Evolutionary conservation across 495 filamentous ascomycete genomes (phyloP).

Genomic region (Pseudoneurospora amorphoporcata): DNA sequence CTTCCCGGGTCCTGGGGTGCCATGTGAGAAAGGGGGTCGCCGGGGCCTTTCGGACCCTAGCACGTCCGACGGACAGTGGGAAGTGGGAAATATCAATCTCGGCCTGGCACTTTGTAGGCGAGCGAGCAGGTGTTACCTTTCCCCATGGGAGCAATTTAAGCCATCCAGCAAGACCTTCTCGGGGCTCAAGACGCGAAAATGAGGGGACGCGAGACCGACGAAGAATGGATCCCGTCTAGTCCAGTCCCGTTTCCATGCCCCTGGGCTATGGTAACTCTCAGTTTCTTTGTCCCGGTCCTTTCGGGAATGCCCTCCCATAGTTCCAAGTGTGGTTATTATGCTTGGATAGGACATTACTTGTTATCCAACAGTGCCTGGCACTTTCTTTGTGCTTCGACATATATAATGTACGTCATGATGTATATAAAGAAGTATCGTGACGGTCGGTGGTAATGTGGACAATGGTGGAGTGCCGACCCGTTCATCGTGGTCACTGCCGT

Average conservation of each 20-base stretch:
- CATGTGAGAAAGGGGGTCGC: neutral
- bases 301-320: neutral
- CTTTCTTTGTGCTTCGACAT: neutral
- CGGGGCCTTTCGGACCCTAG: neutral
- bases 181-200: neutral
- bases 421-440: neutral
- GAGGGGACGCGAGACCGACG: neutral
- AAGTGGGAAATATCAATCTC: neutral
- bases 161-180: neutral
- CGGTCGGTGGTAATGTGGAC: neutral
- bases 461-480: neutral
- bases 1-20: neutral
- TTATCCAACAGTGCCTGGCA: neutral
- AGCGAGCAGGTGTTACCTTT: neutral
- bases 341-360: neutral
- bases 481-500: neutral
- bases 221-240: neutral
- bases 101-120: neutral
- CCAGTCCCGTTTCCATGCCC: neutral
- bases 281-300: neutral
- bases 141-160: neutral
- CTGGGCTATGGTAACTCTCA: neutral
- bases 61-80: neutral
- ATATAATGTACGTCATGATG: neutral
- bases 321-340: neutral